Conservation (phyloP, 2,329 filamentous ascomycete species). For the Pseudocercospora crystallina region DNA sequence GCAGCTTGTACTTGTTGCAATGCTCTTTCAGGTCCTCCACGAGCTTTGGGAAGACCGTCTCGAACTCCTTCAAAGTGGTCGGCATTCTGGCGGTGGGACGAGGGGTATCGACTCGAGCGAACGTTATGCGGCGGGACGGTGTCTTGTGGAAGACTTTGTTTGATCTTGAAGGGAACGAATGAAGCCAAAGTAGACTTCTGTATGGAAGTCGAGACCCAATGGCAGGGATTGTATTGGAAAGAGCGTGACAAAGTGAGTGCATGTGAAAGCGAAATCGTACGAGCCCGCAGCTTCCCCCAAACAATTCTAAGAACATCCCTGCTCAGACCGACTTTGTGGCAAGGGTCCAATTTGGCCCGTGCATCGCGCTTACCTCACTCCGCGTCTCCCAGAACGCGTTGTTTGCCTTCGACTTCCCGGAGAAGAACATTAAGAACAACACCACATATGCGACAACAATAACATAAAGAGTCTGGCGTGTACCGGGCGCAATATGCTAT, state of each 20-base stretch:
- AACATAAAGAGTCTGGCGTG: too few species aligned
- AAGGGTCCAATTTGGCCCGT: too few species aligned
- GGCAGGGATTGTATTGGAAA: slow-evolving; percentile 1
- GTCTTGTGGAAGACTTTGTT: background rate
- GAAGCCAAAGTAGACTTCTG: background rate
- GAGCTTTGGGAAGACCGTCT: slow-evolving; percentile 83
- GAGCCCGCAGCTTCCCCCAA: too few species aligned
- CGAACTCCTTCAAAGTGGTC: slow-evolving; percentile 81
- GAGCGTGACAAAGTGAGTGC: background rate
- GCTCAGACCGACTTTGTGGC: too few species aligned
- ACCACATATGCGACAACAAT: too few species aligned
- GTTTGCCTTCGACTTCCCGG: too few species aligned
- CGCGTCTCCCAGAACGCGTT: too few species aligned
- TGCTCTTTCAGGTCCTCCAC: slow-evolving; percentile 78
- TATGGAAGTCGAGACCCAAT: slow-evolving; percentile 1
- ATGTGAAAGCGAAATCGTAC: too few species aligned
- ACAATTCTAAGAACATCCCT: too few species aligned
- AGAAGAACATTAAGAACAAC: too few species aligned
- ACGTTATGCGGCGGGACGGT: background rate
- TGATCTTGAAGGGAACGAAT: background rate
- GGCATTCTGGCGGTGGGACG: slow-evolving; percentile 52
- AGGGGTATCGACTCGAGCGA: slow-evolving; percentile 4
- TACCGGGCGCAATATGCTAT: slow-evolving; percentile 27
- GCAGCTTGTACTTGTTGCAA: slow-evolving; percentile 78
- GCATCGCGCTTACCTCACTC: too few species aligned